Evolutionary conservation across 768 basidiomycete species (phyloP).

Genomic region (Psilocybe subaeruginosa): DNA sequence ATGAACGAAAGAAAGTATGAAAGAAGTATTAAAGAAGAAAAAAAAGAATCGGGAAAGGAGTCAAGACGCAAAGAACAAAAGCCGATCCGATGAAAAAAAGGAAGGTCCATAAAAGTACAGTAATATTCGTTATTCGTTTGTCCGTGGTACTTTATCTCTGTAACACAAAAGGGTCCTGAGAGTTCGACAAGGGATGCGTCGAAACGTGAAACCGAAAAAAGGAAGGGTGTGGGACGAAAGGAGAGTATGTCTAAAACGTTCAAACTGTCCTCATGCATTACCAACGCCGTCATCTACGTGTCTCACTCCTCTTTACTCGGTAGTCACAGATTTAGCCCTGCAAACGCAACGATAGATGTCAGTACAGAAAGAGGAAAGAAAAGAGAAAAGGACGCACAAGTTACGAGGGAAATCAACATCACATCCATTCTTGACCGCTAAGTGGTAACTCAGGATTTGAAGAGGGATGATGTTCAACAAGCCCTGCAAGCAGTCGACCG

Average conservation of each 20-base stretch:
- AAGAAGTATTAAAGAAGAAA: no score
- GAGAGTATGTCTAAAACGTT: conserved; percentile 14
- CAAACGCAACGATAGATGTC: conserved; percentile 15
- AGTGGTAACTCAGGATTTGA: conserved; percentile 94
- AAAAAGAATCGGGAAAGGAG: background rate
- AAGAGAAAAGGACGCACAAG: conserved; percentile 56
- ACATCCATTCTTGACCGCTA: conserved; percentile 93
- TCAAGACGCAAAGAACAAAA: background rate
- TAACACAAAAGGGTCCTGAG: conserved; percentile 1
- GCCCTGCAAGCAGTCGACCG: conserved; percentile 94
- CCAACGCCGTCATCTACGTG: background rate
- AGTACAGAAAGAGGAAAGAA: conserved; percentile 8
- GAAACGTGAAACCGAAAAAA: background rate
- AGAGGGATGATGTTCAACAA: conserved; percentile 96
- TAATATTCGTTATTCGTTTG: background rate
- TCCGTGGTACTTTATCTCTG: background rate
- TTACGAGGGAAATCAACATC: conserved; percentile 99
- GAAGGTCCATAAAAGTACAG: conserved; percentile 31
- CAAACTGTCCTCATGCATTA: conserved; percentile 1
- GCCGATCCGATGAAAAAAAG: background rate
- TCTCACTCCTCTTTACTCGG: conserved; percentile 51
- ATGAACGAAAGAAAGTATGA: no score
- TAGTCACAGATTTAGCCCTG: conserved; percentile 79
- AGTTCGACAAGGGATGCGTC: background rate
- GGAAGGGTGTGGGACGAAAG: conserved; percentile 2